Percentiles rank a stretch among this genome's conserved stretches.
Evolutionary conservation across 768 basidiomycete species (phyloP).

Genomic region (Stropharia rugosoannulata): DNA sequence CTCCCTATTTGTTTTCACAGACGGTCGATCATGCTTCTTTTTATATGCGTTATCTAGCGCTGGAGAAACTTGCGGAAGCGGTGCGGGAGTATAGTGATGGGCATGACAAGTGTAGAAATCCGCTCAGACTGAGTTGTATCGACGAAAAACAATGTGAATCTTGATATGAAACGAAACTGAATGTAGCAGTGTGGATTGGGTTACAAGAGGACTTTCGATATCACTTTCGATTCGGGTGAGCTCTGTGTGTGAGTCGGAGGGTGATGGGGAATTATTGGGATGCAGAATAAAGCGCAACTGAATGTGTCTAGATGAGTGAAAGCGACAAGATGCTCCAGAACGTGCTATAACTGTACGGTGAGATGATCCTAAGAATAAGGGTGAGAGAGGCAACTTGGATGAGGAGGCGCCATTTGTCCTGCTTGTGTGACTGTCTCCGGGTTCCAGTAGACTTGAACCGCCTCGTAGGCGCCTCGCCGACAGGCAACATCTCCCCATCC

Average conservation of each 20-base stretch:
- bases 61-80: conserved; percentile 76
- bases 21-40: conserved; percentile 87
- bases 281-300: conserved; percentile 82
- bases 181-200: conserved; percentile 82
- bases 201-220: conserved; percentile 71
- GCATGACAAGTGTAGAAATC: conserved; percentile 62
- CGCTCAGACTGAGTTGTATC: conserved; percentile 70
- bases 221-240: conserved; percentile 53
- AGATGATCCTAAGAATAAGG: conserved; percentile 37
- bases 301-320: conserved; percentile 74
- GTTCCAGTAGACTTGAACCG: conserved; percentile 15
- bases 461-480: no score
- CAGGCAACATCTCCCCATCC: no score
- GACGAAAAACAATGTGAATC: conserved; percentile 75
- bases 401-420: conserved; percentile 28
- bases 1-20: conserved; percentile 62
- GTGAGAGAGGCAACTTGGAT: conserved; percentile 38
- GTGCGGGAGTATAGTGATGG: conserved; percentile 73
- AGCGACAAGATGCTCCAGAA: conserved; percentile 90
- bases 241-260: conserved; percentile 47
- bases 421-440: conserved; percentile 23
- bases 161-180: conserved; percentile 73
- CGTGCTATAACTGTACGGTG: conserved; percentile 66
- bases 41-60: conserved; percentile 74
- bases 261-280: conserved; percentile 47